Evolutionary conservation across 495 filamentous ascomycete species (phyloP).

Genomic region (Annulohypoxylon bovei): DNA sequence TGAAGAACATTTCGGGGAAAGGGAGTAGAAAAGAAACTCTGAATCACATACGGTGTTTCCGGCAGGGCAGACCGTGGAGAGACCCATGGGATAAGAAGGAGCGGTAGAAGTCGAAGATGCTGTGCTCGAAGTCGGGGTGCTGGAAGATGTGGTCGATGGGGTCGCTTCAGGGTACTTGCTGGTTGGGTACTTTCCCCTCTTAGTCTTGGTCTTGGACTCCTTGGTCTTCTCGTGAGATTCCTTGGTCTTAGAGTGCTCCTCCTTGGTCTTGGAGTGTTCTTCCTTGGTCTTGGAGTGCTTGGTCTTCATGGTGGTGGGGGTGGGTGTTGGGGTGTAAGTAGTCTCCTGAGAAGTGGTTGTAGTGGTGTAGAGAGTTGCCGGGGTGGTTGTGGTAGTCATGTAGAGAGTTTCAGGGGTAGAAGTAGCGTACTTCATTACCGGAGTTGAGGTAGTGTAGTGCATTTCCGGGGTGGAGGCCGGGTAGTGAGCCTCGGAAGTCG

Average conservation of each 20-base stretch:
- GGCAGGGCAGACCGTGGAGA: constrained; percentile 18
- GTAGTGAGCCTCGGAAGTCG: neutral
- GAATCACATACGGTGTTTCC: constrained; percentile 13
- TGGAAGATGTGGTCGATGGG: constrained; percentile 10
- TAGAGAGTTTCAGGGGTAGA: constrained; percentile 11
- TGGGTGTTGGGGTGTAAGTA: neutral
- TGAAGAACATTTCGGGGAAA: neutral
- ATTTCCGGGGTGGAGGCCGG: neutral
- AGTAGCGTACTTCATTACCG: constrained; percentile 10
- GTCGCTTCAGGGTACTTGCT: constrained; percentile 10
- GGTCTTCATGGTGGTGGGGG: neutral
- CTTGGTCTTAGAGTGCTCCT: constrained; percentile 9
- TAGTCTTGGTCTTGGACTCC: constrained; percentile 15
- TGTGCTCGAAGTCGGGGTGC: neutral
- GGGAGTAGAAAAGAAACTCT: neutral
- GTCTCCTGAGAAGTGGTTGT: constrained; percentile 1
- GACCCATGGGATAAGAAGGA: neutral
- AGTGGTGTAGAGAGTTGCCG: neutral
- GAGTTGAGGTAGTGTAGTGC: constrained; percentile 3
- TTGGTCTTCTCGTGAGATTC: constrained; percentile 1
- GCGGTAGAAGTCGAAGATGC: neutral
- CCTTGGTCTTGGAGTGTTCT: constrained; percentile 18
- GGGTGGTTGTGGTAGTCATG: neutral
- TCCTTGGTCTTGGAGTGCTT: constrained; percentile 12
- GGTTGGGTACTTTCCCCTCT: constrained; percentile 4